phyloP scores from a whole-genome alignment of 2,329 filamentous ascomycete species.

The Neofusicoccum kwambonambiense region DNA sequence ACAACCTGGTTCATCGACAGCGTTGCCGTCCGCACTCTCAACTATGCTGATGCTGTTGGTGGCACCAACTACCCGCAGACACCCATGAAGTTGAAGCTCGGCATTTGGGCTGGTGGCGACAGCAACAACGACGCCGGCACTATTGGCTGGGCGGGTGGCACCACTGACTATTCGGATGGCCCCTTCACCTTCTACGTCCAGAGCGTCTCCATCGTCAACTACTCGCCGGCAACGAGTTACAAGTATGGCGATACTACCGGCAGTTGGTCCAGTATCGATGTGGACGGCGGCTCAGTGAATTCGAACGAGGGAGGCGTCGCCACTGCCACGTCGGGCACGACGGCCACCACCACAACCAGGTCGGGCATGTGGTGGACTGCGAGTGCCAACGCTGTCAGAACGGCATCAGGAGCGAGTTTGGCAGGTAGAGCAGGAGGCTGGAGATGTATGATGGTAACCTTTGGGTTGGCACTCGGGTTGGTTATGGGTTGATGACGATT shows the following conservation, averaged over 20 bases:
- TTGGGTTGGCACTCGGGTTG: background rate
- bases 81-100: constrained; percentile 56
- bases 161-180: constrained; percentile 38
- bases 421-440: background rate
- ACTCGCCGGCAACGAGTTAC: constrained; percentile 46
- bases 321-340: background rate
- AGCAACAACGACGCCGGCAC: constrained; percentile 49
- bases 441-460: background rate
- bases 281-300: constrained; percentile 22
- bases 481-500: background rate
- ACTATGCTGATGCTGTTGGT: constrained; percentile 51
- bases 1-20: constrained; percentile 68
- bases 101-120: constrained; percentile 42
- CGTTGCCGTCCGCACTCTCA: constrained; percentile 57
- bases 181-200: constrained; percentile 49
- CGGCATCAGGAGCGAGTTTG: background rate
- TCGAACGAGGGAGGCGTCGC: constrained; percentile 17
- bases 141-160: constrained; percentile 63
- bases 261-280: constrained; percentile 43
- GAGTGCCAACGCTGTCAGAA: constrained; percentile 1
- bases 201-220: constrained; percentile 44
- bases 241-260: constrained; percentile 44
- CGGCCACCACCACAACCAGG: background rate
- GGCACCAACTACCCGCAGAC: constrained; percentile 67
- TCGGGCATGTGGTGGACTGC: constrained; percentile 18